Conservation (phyloP, 345 rosid genomes). For the Dovyalis caffra region DNA sequence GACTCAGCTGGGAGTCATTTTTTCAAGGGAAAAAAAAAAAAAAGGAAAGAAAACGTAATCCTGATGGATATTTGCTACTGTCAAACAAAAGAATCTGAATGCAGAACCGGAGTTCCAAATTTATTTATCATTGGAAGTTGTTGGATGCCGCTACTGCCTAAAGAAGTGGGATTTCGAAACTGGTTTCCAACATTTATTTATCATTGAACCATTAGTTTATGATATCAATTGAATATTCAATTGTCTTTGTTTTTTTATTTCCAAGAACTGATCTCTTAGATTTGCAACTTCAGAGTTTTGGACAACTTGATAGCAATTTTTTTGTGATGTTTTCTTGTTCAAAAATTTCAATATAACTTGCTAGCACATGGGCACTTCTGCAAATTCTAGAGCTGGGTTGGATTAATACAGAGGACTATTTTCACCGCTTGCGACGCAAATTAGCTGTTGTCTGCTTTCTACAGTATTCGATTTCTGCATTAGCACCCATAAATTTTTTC, state of each 20-base stretch:
- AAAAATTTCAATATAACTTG: neutral
- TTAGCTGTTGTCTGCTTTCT: too few species aligned
- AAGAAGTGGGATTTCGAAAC: constrained; percentile 8
- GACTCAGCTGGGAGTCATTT: neutral
- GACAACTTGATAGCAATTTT: constrained; percentile 13
- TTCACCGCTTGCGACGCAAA: too few species aligned
- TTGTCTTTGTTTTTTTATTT: neutral
- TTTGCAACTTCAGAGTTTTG: constrained; percentile 5
- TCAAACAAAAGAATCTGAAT: neutral
- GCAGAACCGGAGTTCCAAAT: constrained; percentile 19
- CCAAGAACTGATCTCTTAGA: neutral
- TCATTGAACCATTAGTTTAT: constrained; percentile 23
- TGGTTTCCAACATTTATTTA: constrained; percentile 15
- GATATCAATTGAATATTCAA: constrained; percentile 1
- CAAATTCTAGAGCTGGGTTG: neutral
- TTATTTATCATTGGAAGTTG: constrained; percentile 12
- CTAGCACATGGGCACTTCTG: neutral
- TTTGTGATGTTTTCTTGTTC: neutral
- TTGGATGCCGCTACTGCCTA: constrained; percentile 16
- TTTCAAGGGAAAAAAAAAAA: neutral
- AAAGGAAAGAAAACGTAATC: neutral
- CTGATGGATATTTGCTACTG: constrained; percentile 14
- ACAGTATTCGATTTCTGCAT: neutral
- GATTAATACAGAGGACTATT: too few species aligned
- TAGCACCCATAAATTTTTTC: too few species aligned